Evolutionary conservation across 805 yeast species (phyloP), one percentile per base, ranked within the genome.

Genomic region (Kodamaea restingae): DNA sequence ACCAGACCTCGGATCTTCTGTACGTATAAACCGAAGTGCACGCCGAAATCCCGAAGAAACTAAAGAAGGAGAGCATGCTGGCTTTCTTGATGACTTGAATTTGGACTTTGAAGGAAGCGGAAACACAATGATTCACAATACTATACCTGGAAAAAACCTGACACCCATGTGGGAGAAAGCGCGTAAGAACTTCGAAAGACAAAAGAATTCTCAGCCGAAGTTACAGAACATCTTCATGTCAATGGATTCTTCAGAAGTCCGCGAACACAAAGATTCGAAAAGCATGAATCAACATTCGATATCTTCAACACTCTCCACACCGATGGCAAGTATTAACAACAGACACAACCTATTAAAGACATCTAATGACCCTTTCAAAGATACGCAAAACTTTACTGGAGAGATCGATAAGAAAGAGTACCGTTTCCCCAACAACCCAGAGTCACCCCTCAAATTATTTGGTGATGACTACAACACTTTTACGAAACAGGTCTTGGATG

Each of bases 401-500:
- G 45, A 47, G 8, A 46, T 49, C 31, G 53, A 49, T n/a, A 51
- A 48, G 25, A 54, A 51, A 18, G 32, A 35, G 7, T 40, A 52
- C 10, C 50, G 52, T 22, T 47, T 43, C 31, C 45, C 48, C 2
- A 41, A 49, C n/a, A 53, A 55, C 15, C 63, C 63, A 2, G 69
- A 58, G 11, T 65, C 70, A n/a, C 74, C 74, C 1, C 54, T 68
- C 32, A 68, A 68, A 42, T 50, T 68, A 11, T 68, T 63, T 42
- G 59, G 61, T 6, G 58, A 54, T 35, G 56, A 65, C 24, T 68
- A 68, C 44, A 65, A 68, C 45, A 68, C 74, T 0, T 68, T 55
- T 39, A 68, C 74, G 8, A 63, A 64, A 37, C 65, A 50, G 30
- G 56, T 51, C 36, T 49, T 63, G 18, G 56, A 41, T 34, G 64